Evolutionary conservation across 2,329 filamentous ascomycete genomes (phyloP).

Genomic region (Penicillium griseofulvum): DNA sequence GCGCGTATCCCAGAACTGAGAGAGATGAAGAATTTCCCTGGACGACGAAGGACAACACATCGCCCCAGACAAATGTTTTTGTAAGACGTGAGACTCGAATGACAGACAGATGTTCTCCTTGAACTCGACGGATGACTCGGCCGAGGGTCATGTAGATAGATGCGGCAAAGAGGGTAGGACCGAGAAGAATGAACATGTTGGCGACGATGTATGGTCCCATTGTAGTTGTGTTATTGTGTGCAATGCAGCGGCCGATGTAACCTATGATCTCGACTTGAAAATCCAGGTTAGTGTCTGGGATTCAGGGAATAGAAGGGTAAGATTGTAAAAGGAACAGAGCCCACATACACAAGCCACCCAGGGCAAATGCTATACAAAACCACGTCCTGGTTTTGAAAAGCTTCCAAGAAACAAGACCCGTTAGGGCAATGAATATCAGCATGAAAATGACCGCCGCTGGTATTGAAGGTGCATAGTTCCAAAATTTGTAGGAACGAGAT

Average conservation of each 20-base stretch:
- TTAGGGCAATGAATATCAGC: slow-evolving; percentile 10
- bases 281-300: background rate
- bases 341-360: slow-evolving; percentile 15
- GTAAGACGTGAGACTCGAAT: slow-evolving; percentile 48
- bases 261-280: slow-evolving; percentile 38
- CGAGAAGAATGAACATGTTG: slow-evolving; percentile 48
- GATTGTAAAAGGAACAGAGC: background rate
- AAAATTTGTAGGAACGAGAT: slow-evolving; percentile 12
- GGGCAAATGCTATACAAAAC: slow-evolving; percentile 15
- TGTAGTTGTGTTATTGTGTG: slow-evolving; percentile 20
- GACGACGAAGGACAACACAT: slow-evolving; percentile 50
- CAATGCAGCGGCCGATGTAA: slow-evolving; percentile 22
- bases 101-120: slow-evolving; percentile 44
- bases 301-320: background rate
- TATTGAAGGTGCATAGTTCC: slow-evolving; percentile 13
- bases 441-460: slow-evolving; percentile 15
- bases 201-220: slow-evolving; percentile 42
- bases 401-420: slow-evolving; percentile 13
- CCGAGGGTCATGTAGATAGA: slow-evolving; percentile 52
- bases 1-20: slow-evolving; percentile 20
- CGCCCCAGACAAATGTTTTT: slow-evolving; percentile 49
- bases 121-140: slow-evolving; percentile 44
- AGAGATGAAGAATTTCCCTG: slow-evolving; percentile 32
- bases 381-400: slow-evolving; percentile 8
- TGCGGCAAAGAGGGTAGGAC: slow-evolving; percentile 51